Percentiles rank a stretch among this genome's conserved stretches.
These are phyloP conservation scores for Solanum appendiculatum DNA, from an alignment of 257 asterid species.

Conservation along the genomic window DNA sequence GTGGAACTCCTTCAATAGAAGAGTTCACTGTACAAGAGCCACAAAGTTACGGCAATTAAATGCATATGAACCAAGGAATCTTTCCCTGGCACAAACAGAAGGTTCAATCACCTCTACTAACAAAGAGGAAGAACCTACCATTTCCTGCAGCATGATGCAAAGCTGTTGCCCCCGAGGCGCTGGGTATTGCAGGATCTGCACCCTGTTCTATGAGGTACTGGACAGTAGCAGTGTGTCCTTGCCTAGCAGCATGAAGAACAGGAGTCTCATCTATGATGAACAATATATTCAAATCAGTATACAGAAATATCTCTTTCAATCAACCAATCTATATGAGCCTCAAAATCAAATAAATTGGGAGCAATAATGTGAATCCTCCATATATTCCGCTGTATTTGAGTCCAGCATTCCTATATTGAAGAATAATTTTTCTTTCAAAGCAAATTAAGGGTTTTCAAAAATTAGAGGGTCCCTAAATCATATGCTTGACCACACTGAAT, in stretches of 20 bases:
- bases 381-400: not conserved
- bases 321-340: not conserved
- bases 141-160: constrained; percentile 83
- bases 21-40: not conserved
- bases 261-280: constrained; percentile 73
- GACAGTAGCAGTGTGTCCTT: constrained; percentile 71
- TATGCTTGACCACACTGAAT: not conserved
- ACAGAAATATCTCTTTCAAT: not conserved
- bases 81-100: not conserved
- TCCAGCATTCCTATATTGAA: not conserved
- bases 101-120: not conserved
- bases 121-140: constrained; percentile 30
- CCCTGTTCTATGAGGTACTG: constrained; percentile 67
- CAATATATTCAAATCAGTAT: not conserved
- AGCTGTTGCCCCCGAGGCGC: constrained; percentile 80
- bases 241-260: constrained; percentile 80
- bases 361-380: not conserved
- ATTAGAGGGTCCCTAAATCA: not conserved
- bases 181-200: constrained; percentile 77
- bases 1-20: not conserved
- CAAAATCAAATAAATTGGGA: not conserved
- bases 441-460: not conserved
- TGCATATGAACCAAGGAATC: not conserved
- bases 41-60: not conserved
- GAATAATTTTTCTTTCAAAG: not conserved